Evolutionary conservation across 1,139 yeast species (phyloP).

Genomic region (Geotrichum bryndzae): DNA sequence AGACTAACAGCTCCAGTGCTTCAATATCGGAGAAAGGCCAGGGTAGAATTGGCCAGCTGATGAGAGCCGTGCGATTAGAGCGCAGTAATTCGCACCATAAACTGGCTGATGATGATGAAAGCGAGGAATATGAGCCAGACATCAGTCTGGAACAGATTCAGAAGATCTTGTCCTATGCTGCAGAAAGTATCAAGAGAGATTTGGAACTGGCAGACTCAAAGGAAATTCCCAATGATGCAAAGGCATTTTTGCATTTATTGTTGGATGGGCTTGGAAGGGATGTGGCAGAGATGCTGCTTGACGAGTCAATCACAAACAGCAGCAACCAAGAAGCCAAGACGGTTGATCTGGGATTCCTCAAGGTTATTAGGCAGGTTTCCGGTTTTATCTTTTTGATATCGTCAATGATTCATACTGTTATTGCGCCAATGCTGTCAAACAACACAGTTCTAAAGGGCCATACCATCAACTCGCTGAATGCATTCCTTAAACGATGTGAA

Average conservation of each 20-base stretch:
- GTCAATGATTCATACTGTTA: slow-evolving; percentile 61
- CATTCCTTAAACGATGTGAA: slow-evolving; percentile 63
- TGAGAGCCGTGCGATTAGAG: slow-evolving; percentile 31
- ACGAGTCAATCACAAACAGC: slow-evolving; percentile 50
- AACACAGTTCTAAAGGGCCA: slow-evolving; percentile 49
- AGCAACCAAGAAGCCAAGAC: slow-evolving; percentile 38
- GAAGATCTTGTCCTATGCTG: slow-evolving; percentile 58
- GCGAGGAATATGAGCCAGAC: slow-evolving; percentile 22
- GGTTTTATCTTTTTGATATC: slow-evolving; percentile 64
- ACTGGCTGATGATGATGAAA: slow-evolving; percentile 13
- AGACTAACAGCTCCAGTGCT: slow-evolving; percentile 1
- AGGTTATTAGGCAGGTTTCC: slow-evolving; percentile 50
- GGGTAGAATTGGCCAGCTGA: slow-evolving; percentile 32
- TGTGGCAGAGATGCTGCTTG: slow-evolving; percentile 70
- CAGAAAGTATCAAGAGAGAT: slow-evolving; percentile 74
- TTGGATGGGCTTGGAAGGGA: slow-evolving; percentile 66
- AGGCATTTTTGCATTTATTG: slow-evolving; percentile 61
- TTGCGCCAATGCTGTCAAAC: slow-evolving; percentile 62
- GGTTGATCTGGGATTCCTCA: slow-evolving; percentile 45
- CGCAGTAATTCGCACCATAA: slow-evolving; percentile 20
- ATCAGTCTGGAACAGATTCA: slow-evolving; percentile 45
- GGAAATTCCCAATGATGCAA: slow-evolving; percentile 57
- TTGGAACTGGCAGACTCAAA: slow-evolving; percentile 62
- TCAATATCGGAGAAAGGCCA: slow-evolving; percentile 23
- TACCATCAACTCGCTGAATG: slow-evolving; percentile 60